Evolutionary conservation across 441 rosid genomes (phyloP).

Genomic region (Aleurites moluccanus): DNA sequence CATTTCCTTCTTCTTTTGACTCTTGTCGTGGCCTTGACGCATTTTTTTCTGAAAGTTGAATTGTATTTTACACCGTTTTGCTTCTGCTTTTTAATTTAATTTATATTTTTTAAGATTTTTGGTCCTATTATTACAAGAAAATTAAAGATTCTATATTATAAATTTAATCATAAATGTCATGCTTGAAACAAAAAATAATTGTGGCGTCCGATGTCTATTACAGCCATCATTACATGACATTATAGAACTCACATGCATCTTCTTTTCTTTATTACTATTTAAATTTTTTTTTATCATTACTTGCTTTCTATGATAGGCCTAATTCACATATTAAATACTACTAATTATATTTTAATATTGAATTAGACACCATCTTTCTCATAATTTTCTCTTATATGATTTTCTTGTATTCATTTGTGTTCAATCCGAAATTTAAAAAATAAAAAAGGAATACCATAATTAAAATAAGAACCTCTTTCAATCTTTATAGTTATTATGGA

Average conservation of each 20-base stretch:
- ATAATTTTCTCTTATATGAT: no score
- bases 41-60: neutral
- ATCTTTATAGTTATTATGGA: no score
- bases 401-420: no score
- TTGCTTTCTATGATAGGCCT: neutral
- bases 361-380: no score
- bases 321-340: neutral
- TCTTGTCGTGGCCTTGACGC: conserved; percentile 8
- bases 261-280: neutral
- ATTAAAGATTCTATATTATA: no score
- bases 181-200: neutral
- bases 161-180: neutral
- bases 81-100: no score
- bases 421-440: no score
- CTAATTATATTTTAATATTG: neutral
- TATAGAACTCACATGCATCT: conserved; percentile 3
- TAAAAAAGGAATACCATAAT: no score
- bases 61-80: no score
- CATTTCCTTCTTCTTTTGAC: conserved; percentile 13
- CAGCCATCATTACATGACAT: neutral
- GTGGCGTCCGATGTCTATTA: neutral
- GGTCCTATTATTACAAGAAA: no score
- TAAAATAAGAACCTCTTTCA: no score
- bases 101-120: no score
- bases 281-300: neutral